Evolutionary conservation across 164 flowering plant species (phyloP).

Genomic region (Piper longum): DNA sequence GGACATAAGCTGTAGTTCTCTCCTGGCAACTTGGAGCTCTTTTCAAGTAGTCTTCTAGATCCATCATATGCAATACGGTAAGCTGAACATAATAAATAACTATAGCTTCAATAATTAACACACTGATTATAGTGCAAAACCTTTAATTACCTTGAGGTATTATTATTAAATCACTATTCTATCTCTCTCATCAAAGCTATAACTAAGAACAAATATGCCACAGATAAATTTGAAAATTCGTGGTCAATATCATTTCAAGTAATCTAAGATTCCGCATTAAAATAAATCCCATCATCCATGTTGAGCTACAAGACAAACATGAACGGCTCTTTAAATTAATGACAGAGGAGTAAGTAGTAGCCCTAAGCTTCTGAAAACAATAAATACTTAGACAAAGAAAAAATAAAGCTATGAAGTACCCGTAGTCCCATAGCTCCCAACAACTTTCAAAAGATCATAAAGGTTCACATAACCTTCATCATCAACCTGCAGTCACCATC

Average conservation of each 20-base stretch:
- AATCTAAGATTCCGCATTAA: too few relatives aligned
- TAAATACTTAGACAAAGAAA: too few relatives aligned
- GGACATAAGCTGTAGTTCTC: conserved; percentile 32
- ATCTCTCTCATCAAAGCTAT: too few relatives aligned
- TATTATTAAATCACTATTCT: too few relatives aligned
- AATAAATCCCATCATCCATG: too few relatives aligned
- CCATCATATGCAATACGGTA: background rate
- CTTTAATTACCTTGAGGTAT: too few relatives aligned
- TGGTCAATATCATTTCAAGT: too few relatives aligned
- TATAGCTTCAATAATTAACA: background rate
- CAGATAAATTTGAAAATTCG: too few relatives aligned
- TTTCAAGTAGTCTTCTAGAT: conserved; percentile 12
- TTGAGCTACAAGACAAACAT: background rate
- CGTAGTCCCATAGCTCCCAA: conserved; percentile 30
- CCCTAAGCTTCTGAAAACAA: background rate
- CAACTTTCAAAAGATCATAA: conserved; percentile 44
- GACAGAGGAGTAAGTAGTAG: background rate
- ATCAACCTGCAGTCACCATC: conserved; percentile 57
- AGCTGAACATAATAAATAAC: background rate
- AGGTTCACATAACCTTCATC: conserved; percentile 44
- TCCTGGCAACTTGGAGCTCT: conserved; percentile 24
- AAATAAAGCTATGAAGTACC: conserved; percentile 30
- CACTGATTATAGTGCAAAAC: too few relatives aligned
- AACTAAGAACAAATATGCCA: too few relatives aligned
- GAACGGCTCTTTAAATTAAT: background rate